These are phyloP conservation scores for Pichia sp. DNA, from an alignment of 1,139 yeast species.

Conservation along the genomic window DNA sequence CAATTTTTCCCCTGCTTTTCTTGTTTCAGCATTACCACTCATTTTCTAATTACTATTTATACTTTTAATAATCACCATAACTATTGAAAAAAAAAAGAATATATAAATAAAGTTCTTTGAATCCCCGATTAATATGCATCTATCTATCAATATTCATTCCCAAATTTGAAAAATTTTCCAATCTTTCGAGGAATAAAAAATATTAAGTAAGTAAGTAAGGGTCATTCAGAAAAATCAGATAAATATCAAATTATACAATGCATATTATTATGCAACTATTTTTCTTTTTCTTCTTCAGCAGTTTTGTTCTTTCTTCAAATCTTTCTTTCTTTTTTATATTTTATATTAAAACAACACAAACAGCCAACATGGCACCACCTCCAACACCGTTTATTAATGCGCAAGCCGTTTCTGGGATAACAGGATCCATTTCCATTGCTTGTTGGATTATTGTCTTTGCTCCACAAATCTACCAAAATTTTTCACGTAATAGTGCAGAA, in stretches of 20 bases:
- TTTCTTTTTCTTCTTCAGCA: not conserved
- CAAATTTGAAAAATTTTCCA: too few species aligned
- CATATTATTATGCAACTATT: too few species aligned
- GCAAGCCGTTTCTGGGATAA: conserved; percentile 77
- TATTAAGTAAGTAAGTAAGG: too few species aligned
- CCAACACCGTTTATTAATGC: conserved; percentile 60
- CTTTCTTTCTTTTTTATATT: not conserved
- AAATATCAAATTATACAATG: too few species aligned
- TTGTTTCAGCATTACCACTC: conserved; percentile 8
- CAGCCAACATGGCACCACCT: conserved; percentile 43
- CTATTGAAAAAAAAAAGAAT: not conserved
- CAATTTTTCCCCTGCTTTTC: conserved; percentile 21
- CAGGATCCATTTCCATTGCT: conserved; percentile 88
- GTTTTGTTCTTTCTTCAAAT: too few species aligned
- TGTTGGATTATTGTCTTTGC: conserved; percentile 98
- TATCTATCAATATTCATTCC: too few species aligned
- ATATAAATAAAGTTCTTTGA: too few species aligned
- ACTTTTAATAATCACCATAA: not conserved
- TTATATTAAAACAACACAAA: not conserved
- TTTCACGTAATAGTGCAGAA: conserved; percentile 73
- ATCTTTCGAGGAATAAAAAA: too few species aligned
- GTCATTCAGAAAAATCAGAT: too few species aligned
- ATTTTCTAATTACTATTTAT: not conserved
- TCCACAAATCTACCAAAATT: conserved; percentile 92
- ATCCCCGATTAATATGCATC: too few species aligned